These are phyloP conservation scores for Capsicum baccatum DNA, from an alignment of 257 asterid species.

Conservation along the genomic window DNA sequence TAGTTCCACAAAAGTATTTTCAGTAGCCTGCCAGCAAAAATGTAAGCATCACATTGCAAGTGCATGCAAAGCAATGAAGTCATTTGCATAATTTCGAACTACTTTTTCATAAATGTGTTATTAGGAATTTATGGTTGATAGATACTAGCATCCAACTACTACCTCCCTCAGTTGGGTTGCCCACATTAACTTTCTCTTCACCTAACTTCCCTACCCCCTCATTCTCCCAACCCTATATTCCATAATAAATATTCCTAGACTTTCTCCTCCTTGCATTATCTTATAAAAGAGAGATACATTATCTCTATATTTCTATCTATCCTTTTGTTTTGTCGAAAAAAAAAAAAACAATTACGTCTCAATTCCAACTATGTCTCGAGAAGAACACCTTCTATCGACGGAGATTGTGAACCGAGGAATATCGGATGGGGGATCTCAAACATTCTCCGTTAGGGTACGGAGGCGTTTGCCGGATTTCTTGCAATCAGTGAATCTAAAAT, in stretches of 20 bases:
- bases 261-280: not conserved
- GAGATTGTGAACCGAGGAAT: conserved; percentile 89
- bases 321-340: not conserved
- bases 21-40: not conserved
- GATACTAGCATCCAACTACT: conserved; percentile 55
- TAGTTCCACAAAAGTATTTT: not conserved
- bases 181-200: conserved; percentile 49
- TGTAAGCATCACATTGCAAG: not conserved
- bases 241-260: conserved; percentile 19
- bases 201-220: conserved; percentile 33
- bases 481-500: conserved; percentile 85
- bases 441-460: conserved; percentile 81
- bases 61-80: conserved; percentile 20
- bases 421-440: conserved; percentile 75
- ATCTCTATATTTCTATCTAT: not conserved
- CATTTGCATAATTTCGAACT: conserved; percentile 40
- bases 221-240: conserved; percentile 26
- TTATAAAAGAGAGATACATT: not conserved
- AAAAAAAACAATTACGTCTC: not conserved
- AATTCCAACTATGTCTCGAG: conserved; percentile 51
- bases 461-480: conserved; percentile 86
- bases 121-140: conserved; percentile 46
- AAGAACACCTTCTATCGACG: conserved; percentile 74
- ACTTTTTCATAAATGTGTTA: conserved; percentile 55
- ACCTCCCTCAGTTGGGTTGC: conserved; percentile 40